phyloP scores from a whole-genome alignment of 176 grass and related monocot species.

The Carex cristatella region DNA sequence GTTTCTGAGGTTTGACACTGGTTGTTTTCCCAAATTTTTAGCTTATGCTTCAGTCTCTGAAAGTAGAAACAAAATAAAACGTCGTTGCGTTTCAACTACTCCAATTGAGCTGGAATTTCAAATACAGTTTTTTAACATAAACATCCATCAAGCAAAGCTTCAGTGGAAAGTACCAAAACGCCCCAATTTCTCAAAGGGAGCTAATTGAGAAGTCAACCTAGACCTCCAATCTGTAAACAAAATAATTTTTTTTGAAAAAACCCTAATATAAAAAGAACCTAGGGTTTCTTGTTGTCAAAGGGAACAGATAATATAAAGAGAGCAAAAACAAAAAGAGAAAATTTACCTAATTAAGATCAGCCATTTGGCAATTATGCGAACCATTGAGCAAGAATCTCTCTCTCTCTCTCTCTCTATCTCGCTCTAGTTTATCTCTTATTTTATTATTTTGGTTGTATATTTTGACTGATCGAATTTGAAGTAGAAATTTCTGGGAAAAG shows the following conservation, averaged over 20 bases:
- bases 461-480: not conserved
- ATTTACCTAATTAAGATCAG: constrained; percentile 13
- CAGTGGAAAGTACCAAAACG: not conserved
- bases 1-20: not conserved
- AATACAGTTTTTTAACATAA: not conserved
- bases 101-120: not conserved
- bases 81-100: not conserved
- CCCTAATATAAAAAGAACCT: not conserved
- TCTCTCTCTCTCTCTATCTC: constrained; percentile 5
- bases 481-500: not conserved
- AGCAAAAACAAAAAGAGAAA: constrained; percentile 8
- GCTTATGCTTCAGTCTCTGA: not conserved
- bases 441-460: not conserved
- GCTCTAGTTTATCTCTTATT: not conserved
- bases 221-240: not conserved
- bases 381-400: not conserved
- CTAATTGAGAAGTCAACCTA: not conserved
- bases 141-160: not conserved
- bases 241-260: not conserved
- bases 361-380: not conserved
- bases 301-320: not conserved
- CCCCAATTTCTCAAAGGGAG: not conserved
- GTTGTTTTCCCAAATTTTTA: not conserved
- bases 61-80: not conserved
- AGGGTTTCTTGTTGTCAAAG: constrained; percentile 15